A percentile compares a stretch with the other conserved stretches of the same genome.
These are phyloP conservation scores for Colletotrichum sansevieriae DNA, from an alignment of 2,329 filamentous ascomycete species.

Conservation along the genomic window DNA sequence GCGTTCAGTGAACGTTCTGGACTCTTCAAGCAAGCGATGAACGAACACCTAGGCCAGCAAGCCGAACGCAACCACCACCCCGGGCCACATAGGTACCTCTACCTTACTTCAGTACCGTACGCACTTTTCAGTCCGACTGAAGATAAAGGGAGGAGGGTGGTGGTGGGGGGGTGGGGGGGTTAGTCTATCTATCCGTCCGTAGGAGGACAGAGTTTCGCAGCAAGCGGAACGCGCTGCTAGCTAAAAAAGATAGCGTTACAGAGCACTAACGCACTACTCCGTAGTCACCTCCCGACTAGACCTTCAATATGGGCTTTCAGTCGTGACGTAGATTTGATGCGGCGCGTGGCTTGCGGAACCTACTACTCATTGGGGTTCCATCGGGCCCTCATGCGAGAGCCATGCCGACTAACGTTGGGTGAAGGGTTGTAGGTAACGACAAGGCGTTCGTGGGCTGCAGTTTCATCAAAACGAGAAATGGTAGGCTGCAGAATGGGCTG, in stretches of 20 bases:
- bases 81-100: too few species aligned
- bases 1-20: constrained; percentile 28
- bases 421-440: constrained; percentile 10
- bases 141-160: not conserved
- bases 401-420: constrained; percentile 4
- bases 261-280: constrained; percentile 11
- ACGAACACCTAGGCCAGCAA: constrained; percentile 24
- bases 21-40: constrained; percentile 28
- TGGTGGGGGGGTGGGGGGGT: too few species aligned
- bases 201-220: constrained; percentile 23
- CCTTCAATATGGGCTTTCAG: constrained; percentile 24
- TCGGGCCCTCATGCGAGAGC: constrained; percentile 16
- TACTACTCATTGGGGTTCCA: constrained; percentile 11
- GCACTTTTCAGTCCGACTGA: not conserved
- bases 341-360: constrained; percentile 29
- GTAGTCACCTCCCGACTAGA: constrained; percentile 20
- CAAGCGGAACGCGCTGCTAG: constrained; percentile 18
- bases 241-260: constrained; percentile 23
- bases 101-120: too few species aligned
- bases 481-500: constrained; percentile 17
- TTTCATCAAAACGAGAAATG: constrained; percentile 31
- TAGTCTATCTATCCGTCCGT: constrained; percentile 25
- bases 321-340: constrained; percentile 34
- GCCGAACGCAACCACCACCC: constrained; percentile 27
- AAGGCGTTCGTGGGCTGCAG: constrained; percentile 17